These are phyloP conservation scores for Veloporphyrellus conicus DNA, from an alignment of 1,284 basidiomycete species.

Conservation along the genomic window DNA sequence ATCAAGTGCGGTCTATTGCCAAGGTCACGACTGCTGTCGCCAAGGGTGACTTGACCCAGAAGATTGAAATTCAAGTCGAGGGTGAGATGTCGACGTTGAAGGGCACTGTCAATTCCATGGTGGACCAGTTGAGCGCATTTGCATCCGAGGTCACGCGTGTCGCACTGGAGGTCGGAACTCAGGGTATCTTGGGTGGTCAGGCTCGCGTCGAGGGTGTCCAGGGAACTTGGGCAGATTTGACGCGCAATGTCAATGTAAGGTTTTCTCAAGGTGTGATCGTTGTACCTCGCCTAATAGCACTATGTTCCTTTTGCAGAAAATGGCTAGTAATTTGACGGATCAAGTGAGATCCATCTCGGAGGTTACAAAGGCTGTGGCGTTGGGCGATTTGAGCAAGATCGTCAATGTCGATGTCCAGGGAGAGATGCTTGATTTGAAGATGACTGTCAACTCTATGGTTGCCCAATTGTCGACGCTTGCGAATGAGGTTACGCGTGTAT, in stretches of 20 bases:
- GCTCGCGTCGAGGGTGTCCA: constrained; percentile 89
- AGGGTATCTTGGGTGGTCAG: constrained; percentile 90
- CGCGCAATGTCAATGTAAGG: constrained; percentile 80
- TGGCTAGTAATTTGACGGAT: constrained; percentile 89
- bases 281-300: constrained; percentile 23
- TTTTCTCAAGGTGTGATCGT: background rate
- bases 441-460: constrained; percentile 91
- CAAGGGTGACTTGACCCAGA: constrained; percentile 83
- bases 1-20: constrained; percentile 91
- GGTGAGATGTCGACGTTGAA: constrained; percentile 88
- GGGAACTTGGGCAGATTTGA: constrained; percentile 92
- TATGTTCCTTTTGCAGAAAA: constrained; percentile 61
- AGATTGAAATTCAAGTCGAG: constrained; percentile 87
- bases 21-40: constrained; percentile 92
- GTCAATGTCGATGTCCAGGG: constrained; percentile 96
- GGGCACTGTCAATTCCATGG: constrained; percentile 84
- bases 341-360: constrained; percentile 97
- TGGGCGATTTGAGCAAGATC: constrained; percentile 84
- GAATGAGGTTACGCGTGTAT: constrained; percentile 82
- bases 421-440: constrained; percentile 93
- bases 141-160: constrained; percentile 95
- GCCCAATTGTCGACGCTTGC: constrained; percentile 79
- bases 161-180: constrained; percentile 86
- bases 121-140: constrained; percentile 86
- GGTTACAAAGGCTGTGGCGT: constrained; percentile 95